Evolutionary conservation across 2,329 filamentous ascomycete genomes (phyloP).

Genomic region (Ophiostoma montium): DNA sequence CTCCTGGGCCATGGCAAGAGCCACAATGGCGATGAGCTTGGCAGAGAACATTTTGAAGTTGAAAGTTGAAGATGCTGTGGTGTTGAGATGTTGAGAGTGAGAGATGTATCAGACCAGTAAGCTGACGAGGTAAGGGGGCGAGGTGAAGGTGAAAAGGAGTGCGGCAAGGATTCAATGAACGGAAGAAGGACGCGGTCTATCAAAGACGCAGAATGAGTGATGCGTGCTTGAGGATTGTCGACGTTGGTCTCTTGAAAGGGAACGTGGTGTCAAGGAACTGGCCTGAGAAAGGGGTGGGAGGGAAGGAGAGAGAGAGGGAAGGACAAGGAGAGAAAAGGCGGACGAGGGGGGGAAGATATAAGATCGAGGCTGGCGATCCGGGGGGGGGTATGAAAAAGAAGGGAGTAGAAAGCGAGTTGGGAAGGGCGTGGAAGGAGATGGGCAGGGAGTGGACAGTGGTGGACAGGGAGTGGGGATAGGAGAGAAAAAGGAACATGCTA

Average conservation of each 20-base stretch:
- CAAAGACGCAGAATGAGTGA: conserved; percentile 36
- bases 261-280: conserved; percentile 8
- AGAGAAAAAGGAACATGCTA: conserved; percentile 4
- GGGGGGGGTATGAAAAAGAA: conserved; percentile 2
- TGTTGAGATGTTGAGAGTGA: too few relatives aligned
- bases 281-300: background rate
- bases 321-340: conserved; percentile 1
- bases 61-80: too few relatives aligned
- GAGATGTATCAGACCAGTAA: conserved; percentile 4
- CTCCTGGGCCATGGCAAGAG: conserved; percentile 29
- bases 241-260: conserved; percentile 12
- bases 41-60: conserved; percentile 11
- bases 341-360: background rate
- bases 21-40: conserved; percentile 26
- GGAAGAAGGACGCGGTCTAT: conserved; percentile 27
- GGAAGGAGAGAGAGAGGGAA: background rate
- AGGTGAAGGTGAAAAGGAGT: conserved; percentile 1
- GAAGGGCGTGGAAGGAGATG: conserved; percentile 4
- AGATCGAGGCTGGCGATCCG: conserved; percentile 12
- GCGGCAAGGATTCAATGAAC: conserved; percentile 7
- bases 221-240: conserved; percentile 19
- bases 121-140: conserved; percentile 8
- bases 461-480: background rate
- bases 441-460: background rate
- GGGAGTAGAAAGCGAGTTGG: conserved; percentile 6